Base-by-base conservation (phyloP, 495 filamentous ascomycete species). In the Aspergillus carlsbadensis region DNA sequence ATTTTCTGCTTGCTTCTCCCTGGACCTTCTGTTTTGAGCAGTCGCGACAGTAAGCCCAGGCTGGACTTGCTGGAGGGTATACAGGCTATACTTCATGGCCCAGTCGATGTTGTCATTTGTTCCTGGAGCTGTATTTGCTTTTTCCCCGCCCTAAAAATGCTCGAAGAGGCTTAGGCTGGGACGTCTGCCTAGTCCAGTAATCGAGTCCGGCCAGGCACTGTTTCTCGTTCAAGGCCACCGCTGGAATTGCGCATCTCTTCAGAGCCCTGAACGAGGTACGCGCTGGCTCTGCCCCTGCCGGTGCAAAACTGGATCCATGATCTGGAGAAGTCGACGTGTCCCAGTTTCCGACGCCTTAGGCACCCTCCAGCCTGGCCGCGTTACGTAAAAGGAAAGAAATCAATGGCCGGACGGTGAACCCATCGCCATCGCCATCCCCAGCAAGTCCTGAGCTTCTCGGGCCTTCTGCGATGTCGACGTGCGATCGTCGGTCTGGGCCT, bases 381-480 rank as follows among this genome's bases (percentile, higher is more conserved):
- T 65, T 65, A 65, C 63, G 63, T 65, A 65, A 65, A 65, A 57
- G 41, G 62, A 63, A 65, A 47, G 48, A 41, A 47, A 46, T 62
- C 54, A 62, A 60, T 65, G 63, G 59, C 63, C 37, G 52, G 51
- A n/a, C 36, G n/a, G 20, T 5, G 31, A 42, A 41, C 37, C 37
- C 37, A 41, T 41, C 37, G 17, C 5, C 37, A 41, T 7, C 10
- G 33, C 33, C 35, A 3, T 37, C 35, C 35, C 35, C 35, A 37
- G 10, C 35, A 29, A 29, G 26, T 29, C 8, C 4, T 29, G 26
- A 29, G 26, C 26, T 29, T 29, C 26, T 29, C 26, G 3, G 26
- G n/a, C n/a, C n/a, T 8, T 29, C 26, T 29, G 3, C 26, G 26
- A 29, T 4, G 3, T 29, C 8, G 26, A 29, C 6, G 22, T 31